Percentiles rank a stretch among this genome's conserved stretches.
These are phyloP conservation scores for Trypanosomatidae sp. DNA, from an alignment of 208 protist species.

Conservation along the genomic window DNA sequence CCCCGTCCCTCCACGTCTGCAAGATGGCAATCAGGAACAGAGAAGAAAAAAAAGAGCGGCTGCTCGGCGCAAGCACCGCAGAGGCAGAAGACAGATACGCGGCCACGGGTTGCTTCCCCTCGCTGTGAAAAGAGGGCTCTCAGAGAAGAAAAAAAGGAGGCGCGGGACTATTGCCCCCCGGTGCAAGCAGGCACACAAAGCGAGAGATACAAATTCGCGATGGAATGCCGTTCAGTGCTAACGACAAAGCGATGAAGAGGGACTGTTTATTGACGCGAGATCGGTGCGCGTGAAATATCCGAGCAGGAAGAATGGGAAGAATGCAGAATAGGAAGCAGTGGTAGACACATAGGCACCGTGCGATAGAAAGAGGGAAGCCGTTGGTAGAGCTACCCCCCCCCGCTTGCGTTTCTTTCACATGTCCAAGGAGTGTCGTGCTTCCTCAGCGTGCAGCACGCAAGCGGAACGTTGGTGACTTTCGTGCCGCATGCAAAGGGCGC, in stretches of 20 bases:
- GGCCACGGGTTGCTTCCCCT: not conserved
- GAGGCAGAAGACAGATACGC: not conserved
- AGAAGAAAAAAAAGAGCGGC: not conserved
- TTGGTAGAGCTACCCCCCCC: not conserved
- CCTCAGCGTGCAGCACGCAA: not conserved
- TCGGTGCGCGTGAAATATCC: not conserved
- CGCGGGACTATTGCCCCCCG: not conserved
- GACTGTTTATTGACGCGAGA: not conserved
- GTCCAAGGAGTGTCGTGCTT: not conserved
- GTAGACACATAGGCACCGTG: not conserved
- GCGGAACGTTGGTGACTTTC: not conserved
- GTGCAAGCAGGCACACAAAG: not conserved
- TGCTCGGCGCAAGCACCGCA: not conserved
- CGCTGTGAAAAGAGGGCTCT: not conserved
- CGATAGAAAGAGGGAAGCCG: not conserved
- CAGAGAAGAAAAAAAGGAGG: not conserved
- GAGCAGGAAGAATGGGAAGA: not conserved
- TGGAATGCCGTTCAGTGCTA: not conserved
- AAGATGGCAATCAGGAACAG: not conserved
- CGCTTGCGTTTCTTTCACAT: not conserved
- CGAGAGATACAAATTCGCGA: not conserved
- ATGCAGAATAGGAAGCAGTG: not conserved
- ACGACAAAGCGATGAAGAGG: not conserved
- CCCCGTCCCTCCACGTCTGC: not conserved
- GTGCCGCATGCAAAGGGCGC: not conserved